Conservation (phyloP, 345 rosid genomes). For the Microcos paniculata region DNA sequence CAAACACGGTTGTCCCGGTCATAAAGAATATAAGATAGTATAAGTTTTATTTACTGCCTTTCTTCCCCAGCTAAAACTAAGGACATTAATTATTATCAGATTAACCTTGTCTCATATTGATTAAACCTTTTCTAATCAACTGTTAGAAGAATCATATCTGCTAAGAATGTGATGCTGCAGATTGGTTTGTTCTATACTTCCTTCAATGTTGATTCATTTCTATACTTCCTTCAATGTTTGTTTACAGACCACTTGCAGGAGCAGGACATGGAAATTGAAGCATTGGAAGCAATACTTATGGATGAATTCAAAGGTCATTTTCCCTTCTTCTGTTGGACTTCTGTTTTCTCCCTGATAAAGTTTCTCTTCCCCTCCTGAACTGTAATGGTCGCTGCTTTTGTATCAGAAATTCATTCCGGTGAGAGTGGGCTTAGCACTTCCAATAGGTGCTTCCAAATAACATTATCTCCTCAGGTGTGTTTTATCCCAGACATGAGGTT, state of each 20-base stretch:
- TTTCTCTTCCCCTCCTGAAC: neutral
- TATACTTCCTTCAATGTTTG: neutral
- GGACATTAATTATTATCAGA: neutral
- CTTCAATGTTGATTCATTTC: neutral
- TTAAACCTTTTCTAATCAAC: neutral
- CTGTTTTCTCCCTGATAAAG: constrained; percentile 19
- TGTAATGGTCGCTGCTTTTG: constrained; percentile 13
- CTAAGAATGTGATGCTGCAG: neutral
- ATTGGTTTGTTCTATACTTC: neutral
- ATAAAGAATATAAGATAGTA: neutral
- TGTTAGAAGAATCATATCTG: neutral
- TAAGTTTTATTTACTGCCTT: too few species aligned
- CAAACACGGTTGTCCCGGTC: neutral
- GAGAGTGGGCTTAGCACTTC: constrained; percentile 96
- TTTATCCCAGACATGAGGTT: neutral
- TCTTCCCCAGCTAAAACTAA: neutral
- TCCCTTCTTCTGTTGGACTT: constrained; percentile 1
- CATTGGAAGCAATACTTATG: constrained; percentile 90
- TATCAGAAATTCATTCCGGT: constrained; percentile 75
- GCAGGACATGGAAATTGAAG: constrained; percentile 98
- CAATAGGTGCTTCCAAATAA: constrained; percentile 76
- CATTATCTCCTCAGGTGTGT: constrained; percentile 75
- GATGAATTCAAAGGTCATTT: constrained; percentile 88
- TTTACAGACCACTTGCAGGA: constrained; percentile 70
- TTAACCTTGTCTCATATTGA: neutral